Evolutionary conservation across 768 basidiomycete genomes (phyloP).

Genomic region (Leccinum variicolor): DNA sequence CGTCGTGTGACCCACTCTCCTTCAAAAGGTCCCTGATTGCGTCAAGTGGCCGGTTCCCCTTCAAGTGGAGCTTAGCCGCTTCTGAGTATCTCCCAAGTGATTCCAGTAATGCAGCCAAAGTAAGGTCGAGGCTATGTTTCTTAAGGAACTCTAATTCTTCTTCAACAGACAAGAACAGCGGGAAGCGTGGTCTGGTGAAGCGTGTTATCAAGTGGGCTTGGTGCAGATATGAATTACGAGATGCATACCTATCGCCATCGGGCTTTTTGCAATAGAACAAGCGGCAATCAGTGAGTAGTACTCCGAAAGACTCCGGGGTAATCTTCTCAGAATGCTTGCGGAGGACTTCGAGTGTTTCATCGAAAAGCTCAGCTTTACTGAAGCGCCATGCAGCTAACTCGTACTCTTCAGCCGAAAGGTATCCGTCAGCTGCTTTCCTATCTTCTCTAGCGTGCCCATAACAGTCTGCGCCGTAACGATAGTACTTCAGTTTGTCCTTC

Average conservation of each 20-base stretch:
- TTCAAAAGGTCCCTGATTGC: slow-evolving; percentile 46
- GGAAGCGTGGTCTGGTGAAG: slow-evolving; percentile 42
- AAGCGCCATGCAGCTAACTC: slow-evolving; percentile 44
- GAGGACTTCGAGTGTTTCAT: slow-evolving; percentile 50
- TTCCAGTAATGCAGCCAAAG: slow-evolving; percentile 44
- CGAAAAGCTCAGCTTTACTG: slow-evolving; percentile 46
- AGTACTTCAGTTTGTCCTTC: slow-evolving; percentile 35
- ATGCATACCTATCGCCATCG: slow-evolving; percentile 17
- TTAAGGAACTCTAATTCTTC: slow-evolving; percentile 57
- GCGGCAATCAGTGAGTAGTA: slow-evolving; percentile 43
- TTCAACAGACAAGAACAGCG: slow-evolving; percentile 48
- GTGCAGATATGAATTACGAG: not conserved
- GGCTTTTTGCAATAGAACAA: slow-evolving; percentile 41
- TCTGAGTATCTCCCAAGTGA: slow-evolving; percentile 41
- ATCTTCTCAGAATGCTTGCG: slow-evolving; percentile 33
- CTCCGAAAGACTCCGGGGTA: slow-evolving; percentile 23
- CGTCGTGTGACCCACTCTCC: slow-evolving; percentile 26
- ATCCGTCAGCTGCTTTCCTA: slow-evolving; percentile 43
- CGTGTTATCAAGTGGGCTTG: not conserved
- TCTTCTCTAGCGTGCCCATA: slow-evolving; percentile 40
- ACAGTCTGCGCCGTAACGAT: slow-evolving; percentile 45
- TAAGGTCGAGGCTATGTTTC: slow-evolving; percentile 47
- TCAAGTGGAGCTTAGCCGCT: slow-evolving; percentile 50
- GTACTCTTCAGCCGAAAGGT: slow-evolving; percentile 41
- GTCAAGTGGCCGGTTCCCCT: slow-evolving; percentile 43